phyloP scores from a whole-genome alignment of 441 rosid species.

The Mallotus repandus region DNA sequence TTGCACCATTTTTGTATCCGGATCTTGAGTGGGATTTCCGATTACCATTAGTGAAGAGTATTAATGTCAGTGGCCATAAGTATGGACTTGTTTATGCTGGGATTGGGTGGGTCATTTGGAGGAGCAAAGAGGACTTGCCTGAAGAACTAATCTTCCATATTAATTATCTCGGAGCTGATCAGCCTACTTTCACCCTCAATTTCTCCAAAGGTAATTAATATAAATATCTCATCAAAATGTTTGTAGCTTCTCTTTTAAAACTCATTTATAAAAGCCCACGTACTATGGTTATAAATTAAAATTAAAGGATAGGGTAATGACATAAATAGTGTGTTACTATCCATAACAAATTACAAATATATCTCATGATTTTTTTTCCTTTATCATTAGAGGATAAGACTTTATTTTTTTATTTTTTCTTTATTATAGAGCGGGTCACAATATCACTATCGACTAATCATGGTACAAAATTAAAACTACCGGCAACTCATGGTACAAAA shows the following conservation, averaged over 20 bases:
- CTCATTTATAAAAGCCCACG: too few relatives aligned
- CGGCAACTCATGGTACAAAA: too few relatives aligned
- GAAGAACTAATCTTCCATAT: slow-evolving; percentile 92
- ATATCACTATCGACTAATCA: too few relatives aligned
- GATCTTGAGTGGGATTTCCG: slow-evolving; percentile 88
- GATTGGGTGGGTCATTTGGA: slow-evolving; percentile 89
- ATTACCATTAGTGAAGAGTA: slow-evolving; percentile 77
- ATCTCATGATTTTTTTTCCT: too few relatives aligned
- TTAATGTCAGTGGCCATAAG: slow-evolving; percentile 90
- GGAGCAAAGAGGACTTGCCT: slow-evolving; percentile 83
- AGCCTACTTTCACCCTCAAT: slow-evolving; percentile 91
- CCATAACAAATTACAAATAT: too few relatives aligned
- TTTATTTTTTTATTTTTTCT: too few relatives aligned
- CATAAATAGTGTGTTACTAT: too few relatives aligned
- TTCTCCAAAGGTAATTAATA: slow-evolving; percentile 72
- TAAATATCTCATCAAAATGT: not conserved
- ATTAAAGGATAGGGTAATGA: too few relatives aligned
- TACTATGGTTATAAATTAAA: too few relatives aligned
- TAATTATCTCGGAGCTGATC: slow-evolving; percentile 92
- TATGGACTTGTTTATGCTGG: slow-evolving; percentile 93
- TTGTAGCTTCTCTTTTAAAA: not conserved
- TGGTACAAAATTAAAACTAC: too few relatives aligned
- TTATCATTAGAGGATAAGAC: too few relatives aligned
- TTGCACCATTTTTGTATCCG: slow-evolving; percentile 80
- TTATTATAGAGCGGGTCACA: too few relatives aligned